Conservation (phyloP, 805 yeast species). For the Phaffomyces opuntiae region DNA sequence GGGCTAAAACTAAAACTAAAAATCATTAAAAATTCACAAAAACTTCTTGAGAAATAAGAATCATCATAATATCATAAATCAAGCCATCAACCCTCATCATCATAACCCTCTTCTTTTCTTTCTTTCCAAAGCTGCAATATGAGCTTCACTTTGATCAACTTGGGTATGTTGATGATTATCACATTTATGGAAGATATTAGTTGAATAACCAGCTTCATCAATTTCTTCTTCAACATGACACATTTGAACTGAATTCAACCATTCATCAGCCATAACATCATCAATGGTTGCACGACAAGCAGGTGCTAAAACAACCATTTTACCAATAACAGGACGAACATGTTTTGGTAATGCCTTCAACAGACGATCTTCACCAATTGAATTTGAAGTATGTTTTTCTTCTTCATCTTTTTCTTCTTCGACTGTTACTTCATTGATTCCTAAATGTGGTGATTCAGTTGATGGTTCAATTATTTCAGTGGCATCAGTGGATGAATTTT, state of each 20-base stretch:
- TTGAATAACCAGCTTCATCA: constrained; percentile 28
- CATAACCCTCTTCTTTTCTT: constrained; percentile 40
- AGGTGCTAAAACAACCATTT: constrained; percentile 81
- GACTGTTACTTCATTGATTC: constrained; percentile 1
- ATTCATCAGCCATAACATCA: constrained; percentile 65
- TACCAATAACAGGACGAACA: constrained; percentile 56
- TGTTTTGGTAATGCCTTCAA: constrained; percentile 66
- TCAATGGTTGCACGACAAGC: constrained; percentile 80
- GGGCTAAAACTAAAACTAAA: too few relatives aligned
- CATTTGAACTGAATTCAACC: constrained; percentile 59
- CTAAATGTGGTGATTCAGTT: constrained; percentile 1
- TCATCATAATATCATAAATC: neutral
- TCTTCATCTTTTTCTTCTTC: constrained; percentile 3
- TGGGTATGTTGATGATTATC: constrained; percentile 74
- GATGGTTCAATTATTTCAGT: constrained; percentile 5
- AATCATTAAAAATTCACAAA: too few relatives aligned
- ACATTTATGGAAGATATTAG: constrained; percentile 33
- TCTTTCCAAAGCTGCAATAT: constrained; percentile 87
- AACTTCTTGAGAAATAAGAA: too few relatives aligned
- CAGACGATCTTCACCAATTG: constrained; percentile 66
- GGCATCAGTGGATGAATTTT: constrained; percentile 1
- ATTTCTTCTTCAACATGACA: constrained; percentile 51
- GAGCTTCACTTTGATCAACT: constrained; percentile 92
- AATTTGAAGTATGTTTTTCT: constrained; percentile 52
- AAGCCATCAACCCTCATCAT: neutral